Evolutionary conservation across 2,329 filamentous ascomycete species (phyloP).

Genomic region (Microsporum audouinii): DNA sequence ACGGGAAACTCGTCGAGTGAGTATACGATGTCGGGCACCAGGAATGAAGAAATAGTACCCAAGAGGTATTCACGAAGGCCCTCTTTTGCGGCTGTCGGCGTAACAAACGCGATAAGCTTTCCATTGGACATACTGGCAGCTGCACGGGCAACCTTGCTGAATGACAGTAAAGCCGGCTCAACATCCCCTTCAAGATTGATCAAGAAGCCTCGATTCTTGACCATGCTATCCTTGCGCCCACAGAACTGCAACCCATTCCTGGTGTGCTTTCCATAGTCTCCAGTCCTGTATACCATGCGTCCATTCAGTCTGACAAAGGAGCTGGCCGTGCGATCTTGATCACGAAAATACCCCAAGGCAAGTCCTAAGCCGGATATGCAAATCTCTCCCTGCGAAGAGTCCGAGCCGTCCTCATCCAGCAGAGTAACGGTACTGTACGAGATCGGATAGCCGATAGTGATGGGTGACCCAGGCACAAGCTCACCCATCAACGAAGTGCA

Average conservation of each 20-base stretch:
- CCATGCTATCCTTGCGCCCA: constrained; percentile 21
- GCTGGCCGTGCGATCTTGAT: constrained; percentile 12
- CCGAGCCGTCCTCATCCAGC: constrained; percentile 11
- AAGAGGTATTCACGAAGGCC: constrained; percentile 65
- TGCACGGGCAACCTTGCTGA: constrained; percentile 9
- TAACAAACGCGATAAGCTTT: constrained; percentile 8
- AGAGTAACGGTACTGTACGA: constrained; percentile 11
- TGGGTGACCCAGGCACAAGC: constrained; percentile 6
- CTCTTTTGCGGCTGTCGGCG: constrained; percentile 67
- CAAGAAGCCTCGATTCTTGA: constrained; percentile 29
- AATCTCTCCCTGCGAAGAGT: constrained; percentile 16
- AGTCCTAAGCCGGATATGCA: constrained; percentile 16
- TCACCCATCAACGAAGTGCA: neutral
- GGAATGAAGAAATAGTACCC: neutral
- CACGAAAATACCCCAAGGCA: constrained; percentile 17
- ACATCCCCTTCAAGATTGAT: constrained; percentile 28
- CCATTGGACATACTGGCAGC: constrained; percentile 12
- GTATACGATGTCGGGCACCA: constrained; percentile 6
- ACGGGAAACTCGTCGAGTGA: neutral
- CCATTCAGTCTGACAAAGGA: constrained; percentile 16
- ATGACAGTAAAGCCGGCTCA: constrained; percentile 17
- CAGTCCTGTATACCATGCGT: constrained; percentile 15
- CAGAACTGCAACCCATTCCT: constrained; percentile 17
- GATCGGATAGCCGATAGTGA: constrained; percentile 15
- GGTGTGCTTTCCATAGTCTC: constrained; percentile 12